Percentiles rank a stretch among this genome's conserved stretches.
phyloP scores from a whole-genome alignment of 2,329 filamentous ascomycete genomes.

The Thielaviopsis cerberus region DNA sequence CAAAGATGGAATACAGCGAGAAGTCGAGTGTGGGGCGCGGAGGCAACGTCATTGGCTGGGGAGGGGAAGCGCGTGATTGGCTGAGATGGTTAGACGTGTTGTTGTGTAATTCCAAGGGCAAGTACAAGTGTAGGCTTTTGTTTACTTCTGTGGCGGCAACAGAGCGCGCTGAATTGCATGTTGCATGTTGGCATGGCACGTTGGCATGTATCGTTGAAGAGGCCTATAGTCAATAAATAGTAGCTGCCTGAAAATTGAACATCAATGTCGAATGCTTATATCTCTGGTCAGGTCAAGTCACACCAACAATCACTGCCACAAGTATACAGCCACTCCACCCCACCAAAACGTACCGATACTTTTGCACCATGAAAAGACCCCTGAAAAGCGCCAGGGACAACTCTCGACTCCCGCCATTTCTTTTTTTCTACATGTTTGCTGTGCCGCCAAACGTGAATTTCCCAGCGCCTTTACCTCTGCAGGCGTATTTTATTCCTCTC shows the following conservation, averaged over 20 bases:
- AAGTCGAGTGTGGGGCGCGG: not conserved
- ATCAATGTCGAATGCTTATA: no score
- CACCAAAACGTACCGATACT: no score
- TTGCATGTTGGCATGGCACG: no score
- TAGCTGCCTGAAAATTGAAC: no score
- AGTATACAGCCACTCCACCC: not conserved
- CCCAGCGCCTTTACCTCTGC: not conserved
- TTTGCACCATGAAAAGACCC: not conserved
- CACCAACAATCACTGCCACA: no score
- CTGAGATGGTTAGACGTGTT: not conserved
- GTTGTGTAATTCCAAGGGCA: not conserved
- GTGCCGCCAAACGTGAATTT: slow-evolving; percentile 3
- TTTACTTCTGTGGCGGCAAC: not conserved
- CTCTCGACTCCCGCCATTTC: not conserved
- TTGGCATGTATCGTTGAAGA: no score
- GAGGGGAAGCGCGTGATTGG: not conserved
- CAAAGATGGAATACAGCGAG: no score
- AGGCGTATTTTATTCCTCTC: not conserved
- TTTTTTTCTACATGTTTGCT: not conserved
- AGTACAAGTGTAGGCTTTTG: no score
- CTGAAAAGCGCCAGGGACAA: not conserved
- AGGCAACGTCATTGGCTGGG: not conserved
- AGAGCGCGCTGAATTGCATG: not conserved
- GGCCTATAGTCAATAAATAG: no score
- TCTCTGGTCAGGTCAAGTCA: no score